Percentiles rank a stretch among this genome's conserved stretches.
These are phyloP conservation scores for Ceratocystiopsis sp. DNA, from an alignment of 2,329 filamentous ascomycete genomes.

Conservation along the genomic window DNA sequence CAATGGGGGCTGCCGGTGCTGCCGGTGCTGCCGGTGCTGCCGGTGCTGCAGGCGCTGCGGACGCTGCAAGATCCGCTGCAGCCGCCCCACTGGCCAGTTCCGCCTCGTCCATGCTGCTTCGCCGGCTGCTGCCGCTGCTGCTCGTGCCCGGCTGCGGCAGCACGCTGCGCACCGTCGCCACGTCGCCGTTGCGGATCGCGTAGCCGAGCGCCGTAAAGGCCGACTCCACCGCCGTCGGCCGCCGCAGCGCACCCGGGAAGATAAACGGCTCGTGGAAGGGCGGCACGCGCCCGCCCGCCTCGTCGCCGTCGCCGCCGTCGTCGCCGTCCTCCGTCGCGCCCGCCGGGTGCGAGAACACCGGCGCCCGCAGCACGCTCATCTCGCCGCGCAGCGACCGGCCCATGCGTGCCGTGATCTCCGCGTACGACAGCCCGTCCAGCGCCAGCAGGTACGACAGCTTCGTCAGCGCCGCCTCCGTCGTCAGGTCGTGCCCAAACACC, in stretches of 20 bases:
- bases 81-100: conserved; percentile 29
- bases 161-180: conserved; percentile 47
- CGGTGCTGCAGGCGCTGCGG: conserved; percentile 10
- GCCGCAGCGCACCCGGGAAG: conserved; percentile 10
- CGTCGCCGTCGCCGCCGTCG: conserved; percentile 11
- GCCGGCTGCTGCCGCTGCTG: too few relatives aligned
- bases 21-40: too few relatives aligned
- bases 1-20: too few relatives aligned
- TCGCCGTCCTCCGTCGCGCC: conserved; percentile 27
- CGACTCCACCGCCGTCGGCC: conserved; percentile 33
- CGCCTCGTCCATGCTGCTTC: too few relatives aligned
- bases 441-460: conserved; percentile 80
- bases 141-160: conserved; percentile 19
- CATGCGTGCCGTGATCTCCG: conserved; percentile 55
- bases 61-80: too few relatives aligned
- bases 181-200: conserved; percentile 56
- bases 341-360: conserved; percentile 61
- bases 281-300: conserved; percentile 19
- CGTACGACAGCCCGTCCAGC: conserved; percentile 40
- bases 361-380: conserved; percentile 58
- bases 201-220: conserved; percentile 65
- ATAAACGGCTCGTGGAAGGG: conserved; percentile 15
- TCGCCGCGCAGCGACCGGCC: conserved; percentile 64
- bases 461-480: conserved; percentile 76
- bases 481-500: conserved; percentile 78